These are phyloP conservation scores for Trichosanthes cucumerina DNA, from an alignment of 306 rosid species.

Conservation along the genomic window DNA sequence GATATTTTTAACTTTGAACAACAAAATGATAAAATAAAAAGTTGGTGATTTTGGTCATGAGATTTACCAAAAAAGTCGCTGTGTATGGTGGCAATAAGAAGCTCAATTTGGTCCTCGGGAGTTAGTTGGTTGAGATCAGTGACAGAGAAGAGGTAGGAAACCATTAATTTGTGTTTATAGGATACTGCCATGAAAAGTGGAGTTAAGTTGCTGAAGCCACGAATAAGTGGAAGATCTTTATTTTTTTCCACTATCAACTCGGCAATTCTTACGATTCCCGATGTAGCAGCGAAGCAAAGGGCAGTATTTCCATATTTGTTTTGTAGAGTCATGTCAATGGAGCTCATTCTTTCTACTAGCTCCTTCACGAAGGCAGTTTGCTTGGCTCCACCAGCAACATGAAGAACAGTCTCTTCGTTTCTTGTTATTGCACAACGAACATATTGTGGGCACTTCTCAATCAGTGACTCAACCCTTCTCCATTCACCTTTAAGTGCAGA, in stretches of 20 bases:
- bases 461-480: not conserved
- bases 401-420: not conserved
- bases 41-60: no score
- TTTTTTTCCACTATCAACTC: no score
- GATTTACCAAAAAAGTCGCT: no score
- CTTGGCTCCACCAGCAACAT: not conserved
- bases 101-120: no score
- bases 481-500: not conserved
- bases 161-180: not conserved
- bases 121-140: not conserved
- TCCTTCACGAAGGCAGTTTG: not conserved
- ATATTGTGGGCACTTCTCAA: not conserved
- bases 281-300: no score
- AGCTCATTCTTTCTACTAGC: not conserved
- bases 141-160: not conserved
- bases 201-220: not conserved
- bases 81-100: no score
- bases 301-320: not conserved
- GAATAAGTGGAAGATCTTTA: no score
- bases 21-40: no score
- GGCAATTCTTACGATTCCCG: no score
- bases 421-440: not conserved
- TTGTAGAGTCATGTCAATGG: not conserved
- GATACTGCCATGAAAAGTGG: conserved; percentile 8
- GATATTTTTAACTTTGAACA: no score